Base-by-base conservation (phyloP, 1,284 basidiomycete species). In the Cryptococcus sp. region DNA sequence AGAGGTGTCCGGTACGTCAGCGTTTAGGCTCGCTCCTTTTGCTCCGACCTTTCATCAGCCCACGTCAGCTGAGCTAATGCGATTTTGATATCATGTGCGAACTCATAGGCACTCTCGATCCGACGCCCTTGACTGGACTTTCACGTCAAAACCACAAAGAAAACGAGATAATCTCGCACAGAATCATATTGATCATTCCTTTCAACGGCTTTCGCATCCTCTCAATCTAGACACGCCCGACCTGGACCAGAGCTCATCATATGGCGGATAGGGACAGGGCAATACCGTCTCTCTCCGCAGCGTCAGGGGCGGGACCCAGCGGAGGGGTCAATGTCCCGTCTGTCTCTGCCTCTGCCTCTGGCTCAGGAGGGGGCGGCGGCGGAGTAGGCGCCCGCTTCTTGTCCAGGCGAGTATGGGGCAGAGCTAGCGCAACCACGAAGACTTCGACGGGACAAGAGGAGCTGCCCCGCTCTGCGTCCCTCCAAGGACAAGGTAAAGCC, bases 351-450 rank as follows among this genome's bases (percentile, higher is more conserved):
- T 53, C 55, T 15, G 47, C 23, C 38, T 23, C 20, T 40, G 48
- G 66, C 62, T 53, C 55, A 57, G 57, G 68, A 63, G 48, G 54
- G 58, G 56, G 57, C 47, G 45, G 56, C 15, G 50, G 35, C 0
- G 55, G 48, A 35, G 31, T 35, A 35, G 31, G 42, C 3, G 45
- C 57, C 5, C 42, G 57, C 22, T 56, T 60, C 51, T 22, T 60
- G 5, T 53, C 54, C 16, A 50, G 55, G 22, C 61, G 58, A 42
- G 65, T 54, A 27, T 57, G 55, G 60, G 60, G 53, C n/a, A 50
- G 55, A 44, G 60, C 60, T 10, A 61, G 56, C 22, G 55, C 56
- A 31, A 56, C 56, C 16, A 69, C 54, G 57, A 70, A 60, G 20
- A 60, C 59, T 23, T 64, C 68, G 20, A 63, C 57, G 7, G 61